These are phyloP conservation scores for Mortierella sp. DNA, from an alignment of 371 early-diverging fungal genomes.

Conservation along the genomic window DNA sequence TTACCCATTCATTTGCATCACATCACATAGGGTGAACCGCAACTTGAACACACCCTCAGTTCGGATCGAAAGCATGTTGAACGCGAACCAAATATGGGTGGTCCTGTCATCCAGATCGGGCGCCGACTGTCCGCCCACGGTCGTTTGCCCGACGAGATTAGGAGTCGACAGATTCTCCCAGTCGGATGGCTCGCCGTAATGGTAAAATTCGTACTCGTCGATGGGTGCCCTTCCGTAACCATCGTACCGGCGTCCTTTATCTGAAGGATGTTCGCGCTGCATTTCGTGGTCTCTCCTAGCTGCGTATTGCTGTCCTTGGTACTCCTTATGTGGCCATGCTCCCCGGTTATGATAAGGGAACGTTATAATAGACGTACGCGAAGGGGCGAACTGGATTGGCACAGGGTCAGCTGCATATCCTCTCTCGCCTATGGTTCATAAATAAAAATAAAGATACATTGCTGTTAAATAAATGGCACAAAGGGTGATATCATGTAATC, in stretches of 20 bases:
- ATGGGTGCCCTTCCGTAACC: background rate
- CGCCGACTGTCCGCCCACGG: constrained; percentile 37
- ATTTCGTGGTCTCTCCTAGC: background rate
- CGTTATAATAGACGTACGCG: background rate
- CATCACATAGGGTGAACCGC: constrained; percentile 73
- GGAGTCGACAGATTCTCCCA: constrained; percentile 30
- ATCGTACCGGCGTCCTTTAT: background rate
- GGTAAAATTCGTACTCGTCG: constrained; percentile 10
- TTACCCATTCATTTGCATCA: constrained; percentile 27
- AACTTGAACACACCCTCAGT: constrained; percentile 89
- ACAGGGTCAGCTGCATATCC: background rate
- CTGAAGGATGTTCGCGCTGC: background rate
- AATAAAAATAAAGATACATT: background rate
- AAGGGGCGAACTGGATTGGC: constrained; percentile 1
- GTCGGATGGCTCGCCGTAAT: constrained; percentile 14
- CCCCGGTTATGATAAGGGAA: background rate
- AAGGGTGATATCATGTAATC: background rate
- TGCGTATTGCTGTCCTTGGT: background rate
- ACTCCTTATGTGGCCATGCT: background rate
- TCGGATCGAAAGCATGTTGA: constrained; percentile 89
- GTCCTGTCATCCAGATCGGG: constrained; percentile 28
- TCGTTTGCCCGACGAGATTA: constrained; percentile 42
- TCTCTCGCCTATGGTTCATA: background rate
- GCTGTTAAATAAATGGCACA: background rate
- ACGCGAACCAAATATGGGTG: constrained; percentile 57